phyloP scores from a whole-genome alignment of 1,284 basidiomycete species.

The Testicularia cyperi region DNA sequence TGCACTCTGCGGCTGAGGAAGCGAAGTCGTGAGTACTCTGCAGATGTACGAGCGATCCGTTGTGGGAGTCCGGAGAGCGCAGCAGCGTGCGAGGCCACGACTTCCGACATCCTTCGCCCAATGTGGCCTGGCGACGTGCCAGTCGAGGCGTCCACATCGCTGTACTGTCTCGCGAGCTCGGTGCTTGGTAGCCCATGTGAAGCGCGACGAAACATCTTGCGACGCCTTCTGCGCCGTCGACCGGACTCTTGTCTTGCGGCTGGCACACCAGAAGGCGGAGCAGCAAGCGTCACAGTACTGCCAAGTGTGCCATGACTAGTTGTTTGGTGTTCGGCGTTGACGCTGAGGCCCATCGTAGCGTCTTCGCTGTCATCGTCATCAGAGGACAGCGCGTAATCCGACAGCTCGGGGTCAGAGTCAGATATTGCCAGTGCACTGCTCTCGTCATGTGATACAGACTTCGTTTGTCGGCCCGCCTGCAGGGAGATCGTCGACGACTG shows the following conservation, averaged over 20 bases:
- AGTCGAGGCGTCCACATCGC: no score
- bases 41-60: conserved; percentile 78
- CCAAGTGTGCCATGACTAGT: no score
- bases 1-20: conserved; percentile 83
- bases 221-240: background rate
- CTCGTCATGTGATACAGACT: no score
- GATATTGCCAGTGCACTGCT: no score
- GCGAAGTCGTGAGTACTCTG: conserved; percentile 87
- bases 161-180: background rate
- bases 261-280: no score
- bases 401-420: conserved; percentile 9
- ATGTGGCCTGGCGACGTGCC: no score
- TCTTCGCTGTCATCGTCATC: conserved; percentile 14
- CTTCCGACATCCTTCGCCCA: no score
- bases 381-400: conserved; percentile 27
- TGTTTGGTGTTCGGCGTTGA: conserved; percentile 6
- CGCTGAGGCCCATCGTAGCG: background rate
- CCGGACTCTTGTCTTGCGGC: no score
- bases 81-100: no score
- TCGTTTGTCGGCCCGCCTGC: no score
- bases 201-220: background rate
- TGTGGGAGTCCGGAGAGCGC: conserved; percentile 64
- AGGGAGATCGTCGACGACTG: no score
- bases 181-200: background rate
- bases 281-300: no score